A percentile compares a stretch with the other conserved stretches of the same genome.
Evolutionary conservation across 352 stramenopile genomes (phyloP).

Genomic region (Globisporangium parvum): DNA sequence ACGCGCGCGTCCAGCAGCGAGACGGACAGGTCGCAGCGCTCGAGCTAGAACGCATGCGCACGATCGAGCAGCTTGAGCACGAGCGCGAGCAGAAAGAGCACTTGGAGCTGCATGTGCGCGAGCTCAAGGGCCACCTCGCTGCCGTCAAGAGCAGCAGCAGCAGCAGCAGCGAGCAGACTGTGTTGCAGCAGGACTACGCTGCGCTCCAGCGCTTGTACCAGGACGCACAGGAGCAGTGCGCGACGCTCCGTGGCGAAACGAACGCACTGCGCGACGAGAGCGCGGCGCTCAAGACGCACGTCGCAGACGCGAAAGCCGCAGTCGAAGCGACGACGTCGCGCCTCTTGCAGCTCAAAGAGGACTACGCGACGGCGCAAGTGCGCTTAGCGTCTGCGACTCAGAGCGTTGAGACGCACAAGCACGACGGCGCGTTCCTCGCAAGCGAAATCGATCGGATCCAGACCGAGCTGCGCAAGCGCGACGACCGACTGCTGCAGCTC

Average conservation of each 20-base stretch:
- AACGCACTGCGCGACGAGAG: conserved; percentile 49
- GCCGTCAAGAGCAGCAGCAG: conserved; percentile 16
- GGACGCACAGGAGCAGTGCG: conserved; percentile 27
- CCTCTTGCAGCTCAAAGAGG: conserved; percentile 58
- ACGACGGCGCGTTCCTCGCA: conserved; percentile 32
- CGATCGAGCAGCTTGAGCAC: no score
- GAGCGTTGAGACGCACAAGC: conserved; percentile 26
- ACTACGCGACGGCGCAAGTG: conserved; percentile 44
- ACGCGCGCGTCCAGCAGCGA: background rate
- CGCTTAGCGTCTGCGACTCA: conserved; percentile 28
- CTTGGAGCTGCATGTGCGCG: conserved; percentile 14
- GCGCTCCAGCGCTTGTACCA: conserved; percentile 20
- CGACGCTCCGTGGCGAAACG: conserved; percentile 41
- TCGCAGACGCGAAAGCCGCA: conserved; percentile 30
- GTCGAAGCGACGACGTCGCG: conserved; percentile 35
- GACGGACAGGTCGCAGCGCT: background rate
- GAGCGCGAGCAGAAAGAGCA: background rate
- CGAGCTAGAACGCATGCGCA: no score
- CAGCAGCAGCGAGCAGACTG: background rate
- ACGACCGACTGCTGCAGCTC: conserved; percentile 22
- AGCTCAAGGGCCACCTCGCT: conserved; percentile 30
- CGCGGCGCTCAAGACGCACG: conserved; percentile 26
- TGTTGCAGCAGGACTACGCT: conserved; percentile 19
- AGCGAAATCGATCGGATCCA: conserved; percentile 34
- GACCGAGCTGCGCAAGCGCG: conserved; percentile 22